Evolutionary conservation across 768 basidiomycete species (phyloP).

Genomic region (Hygrocybe coccinea): DNA sequence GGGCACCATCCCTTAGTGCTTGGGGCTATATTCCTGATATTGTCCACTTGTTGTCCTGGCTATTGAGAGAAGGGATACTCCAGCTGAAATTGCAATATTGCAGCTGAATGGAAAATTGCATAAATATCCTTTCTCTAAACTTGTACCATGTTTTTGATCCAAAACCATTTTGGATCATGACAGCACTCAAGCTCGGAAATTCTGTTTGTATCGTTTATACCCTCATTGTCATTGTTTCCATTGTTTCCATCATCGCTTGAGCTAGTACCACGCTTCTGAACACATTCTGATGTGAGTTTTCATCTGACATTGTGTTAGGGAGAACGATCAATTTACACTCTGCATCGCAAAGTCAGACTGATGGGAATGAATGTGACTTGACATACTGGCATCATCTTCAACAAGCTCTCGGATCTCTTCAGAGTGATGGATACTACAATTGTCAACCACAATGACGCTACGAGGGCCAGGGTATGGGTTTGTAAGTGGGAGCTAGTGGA

Average conservation of each 20-base stretch:
- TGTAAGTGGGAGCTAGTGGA: constrained; percentile 8
- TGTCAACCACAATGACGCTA: constrained; percentile 38
- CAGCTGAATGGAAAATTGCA: too few species aligned
- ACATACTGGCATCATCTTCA: constrained; percentile 23
- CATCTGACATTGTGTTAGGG: constrained; percentile 12
- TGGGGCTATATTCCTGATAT: too few species aligned
- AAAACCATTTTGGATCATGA: too few species aligned
- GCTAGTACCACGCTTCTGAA: not conserved
- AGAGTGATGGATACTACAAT: too few species aligned
- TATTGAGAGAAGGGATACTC: too few species aligned
- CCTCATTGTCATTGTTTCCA: not conserved
- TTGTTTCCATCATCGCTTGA: not conserved
- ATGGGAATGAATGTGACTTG: not conserved
- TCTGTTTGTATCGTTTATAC: not conserved
- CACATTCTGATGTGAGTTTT: not conserved
- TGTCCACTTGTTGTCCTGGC: too few species aligned
- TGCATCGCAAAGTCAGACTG: too few species aligned
- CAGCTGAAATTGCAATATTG: too few species aligned
- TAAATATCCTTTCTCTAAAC: too few species aligned
- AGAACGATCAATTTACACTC: constrained; percentile 18
- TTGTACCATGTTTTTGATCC: too few species aligned
- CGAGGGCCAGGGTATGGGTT: constrained; percentile 30
- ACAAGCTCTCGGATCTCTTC: constrained; percentile 29
- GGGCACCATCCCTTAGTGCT: too few species aligned
- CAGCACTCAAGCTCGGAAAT: not conserved